These are phyloP conservation scores for Pyrrhoderma lamaoense DNA, from an alignment of 1,284 basidiomycete genomes.

Conservation along the genomic window DNA sequence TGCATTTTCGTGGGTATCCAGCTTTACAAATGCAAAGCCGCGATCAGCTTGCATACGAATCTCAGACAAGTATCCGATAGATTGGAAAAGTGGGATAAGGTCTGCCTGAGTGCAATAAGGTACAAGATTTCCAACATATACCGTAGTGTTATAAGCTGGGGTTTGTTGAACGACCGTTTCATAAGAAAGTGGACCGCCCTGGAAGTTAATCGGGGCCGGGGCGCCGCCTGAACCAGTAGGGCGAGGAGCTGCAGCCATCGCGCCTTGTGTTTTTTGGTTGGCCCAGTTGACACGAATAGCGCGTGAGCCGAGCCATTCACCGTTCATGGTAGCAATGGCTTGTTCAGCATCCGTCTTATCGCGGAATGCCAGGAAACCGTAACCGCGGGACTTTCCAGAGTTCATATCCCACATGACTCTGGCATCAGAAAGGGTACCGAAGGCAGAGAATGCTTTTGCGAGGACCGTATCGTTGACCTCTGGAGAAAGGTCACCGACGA, in stretches of 20 bases:
- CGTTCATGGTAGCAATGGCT: conserved; percentile 98
- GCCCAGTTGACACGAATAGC: conserved; percentile 99
- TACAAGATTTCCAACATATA: conserved; percentile 97
- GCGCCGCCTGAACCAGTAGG: conserved; percentile 48
- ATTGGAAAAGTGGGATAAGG: conserved; percentile 93
- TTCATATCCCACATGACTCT: conserved; percentile 99
- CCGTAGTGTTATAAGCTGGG: conserved; percentile 87
- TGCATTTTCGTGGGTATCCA: conserved; percentile 96
- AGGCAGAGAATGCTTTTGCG: conserved; percentile 90
- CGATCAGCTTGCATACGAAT: conserved; percentile 98
- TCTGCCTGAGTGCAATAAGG: conserved; percentile 94
- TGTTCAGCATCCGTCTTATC: conserved; percentile 98
- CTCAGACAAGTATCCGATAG: conserved; percentile 95
- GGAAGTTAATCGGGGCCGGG: conserved; percentile 79
- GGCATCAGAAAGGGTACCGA: conserved; percentile 92
- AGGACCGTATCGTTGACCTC: conserved; percentile 98
- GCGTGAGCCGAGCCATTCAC: conserved; percentile 96
- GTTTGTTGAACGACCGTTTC: conserved; percentile 86
- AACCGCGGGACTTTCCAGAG: conserved; percentile 94
- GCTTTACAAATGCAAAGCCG: conserved; percentile 97
- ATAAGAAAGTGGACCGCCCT: conserved; percentile 80
- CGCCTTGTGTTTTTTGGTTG: conserved; percentile 93
- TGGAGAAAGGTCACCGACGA: conserved; percentile 95
- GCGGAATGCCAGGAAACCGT: conserved; percentile 89
- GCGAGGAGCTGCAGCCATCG: conserved; percentile 24